Conservation (phyloP, 352 stramenopile species). For the Phytophthora rubi region DNA sequence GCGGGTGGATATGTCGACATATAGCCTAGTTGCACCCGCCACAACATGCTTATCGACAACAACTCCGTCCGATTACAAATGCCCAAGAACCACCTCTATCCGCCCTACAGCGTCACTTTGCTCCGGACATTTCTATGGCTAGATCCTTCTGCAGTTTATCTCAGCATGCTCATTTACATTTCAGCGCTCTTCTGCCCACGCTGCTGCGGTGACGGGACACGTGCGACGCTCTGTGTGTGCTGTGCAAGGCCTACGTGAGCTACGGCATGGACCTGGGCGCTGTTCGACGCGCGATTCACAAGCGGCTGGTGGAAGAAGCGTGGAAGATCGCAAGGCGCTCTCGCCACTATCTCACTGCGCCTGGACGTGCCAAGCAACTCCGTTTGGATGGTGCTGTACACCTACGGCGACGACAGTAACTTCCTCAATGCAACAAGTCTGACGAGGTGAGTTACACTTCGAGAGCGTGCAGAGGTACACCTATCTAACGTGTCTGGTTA, state of each 20-base stretch:
- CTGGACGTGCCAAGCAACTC: not conserved
- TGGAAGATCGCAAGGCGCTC: not conserved
- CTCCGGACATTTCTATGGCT: not conserved
- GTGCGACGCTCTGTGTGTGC: not conserved
- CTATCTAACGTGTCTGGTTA: not conserved
- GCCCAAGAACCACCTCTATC: not conserved
- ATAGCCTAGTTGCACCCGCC: not conserved
- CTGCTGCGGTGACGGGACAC: not conserved
- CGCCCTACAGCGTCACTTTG: not conserved
- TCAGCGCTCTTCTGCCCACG: not conserved
- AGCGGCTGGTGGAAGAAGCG: not conserved
- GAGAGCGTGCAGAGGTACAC: not conserved
- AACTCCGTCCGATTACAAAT: not conserved
- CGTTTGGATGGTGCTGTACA: not conserved
- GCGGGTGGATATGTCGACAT: not conserved
- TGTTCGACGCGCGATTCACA: not conserved
- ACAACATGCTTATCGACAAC: not conserved
- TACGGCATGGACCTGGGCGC: not conserved
- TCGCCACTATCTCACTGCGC: not conserved
- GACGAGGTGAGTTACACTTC: not conserved
- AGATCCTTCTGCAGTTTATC: not conserved
- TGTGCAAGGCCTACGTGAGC: not conserved
- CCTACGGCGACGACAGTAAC: not conserved
- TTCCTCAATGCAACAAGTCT: not conserved
- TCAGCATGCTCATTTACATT: not conserved